Percentiles rank a stretch among this genome's conserved stretches.
These are phyloP conservation scores for Pleurotus eryngii DNA, from an alignment of 768 basidiomycete species.

Conservation along the genomic window DNA sequence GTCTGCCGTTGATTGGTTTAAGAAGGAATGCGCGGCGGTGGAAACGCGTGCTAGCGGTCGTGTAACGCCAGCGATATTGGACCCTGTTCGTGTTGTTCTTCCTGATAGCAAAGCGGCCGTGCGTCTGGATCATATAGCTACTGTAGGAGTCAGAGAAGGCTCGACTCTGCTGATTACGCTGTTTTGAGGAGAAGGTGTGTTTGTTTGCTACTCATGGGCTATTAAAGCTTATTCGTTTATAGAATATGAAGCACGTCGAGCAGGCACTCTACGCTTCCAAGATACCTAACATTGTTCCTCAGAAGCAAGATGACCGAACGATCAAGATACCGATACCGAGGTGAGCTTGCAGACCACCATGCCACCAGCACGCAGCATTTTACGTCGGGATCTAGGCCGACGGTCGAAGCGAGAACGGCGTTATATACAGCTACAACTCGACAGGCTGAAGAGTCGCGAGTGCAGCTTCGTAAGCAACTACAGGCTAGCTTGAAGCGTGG, in stretches of 20 bases:
- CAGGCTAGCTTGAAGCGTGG: constrained; percentile 65
- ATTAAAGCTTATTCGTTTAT: constrained; percentile 20
- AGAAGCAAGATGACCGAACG: constrained; percentile 65
- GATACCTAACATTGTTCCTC: constrained; percentile 69
- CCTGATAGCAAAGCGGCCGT: constrained; percentile 31
- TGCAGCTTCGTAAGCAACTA: constrained; percentile 72
- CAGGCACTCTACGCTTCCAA: constrained; percentile 74
- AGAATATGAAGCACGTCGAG: constrained; percentile 77
- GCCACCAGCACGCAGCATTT: neutral
- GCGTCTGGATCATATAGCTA: constrained; percentile 69
- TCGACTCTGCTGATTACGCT: constrained; percentile 69
- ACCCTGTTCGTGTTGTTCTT: constrained; percentile 60
- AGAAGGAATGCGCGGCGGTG: constrained; percentile 69
- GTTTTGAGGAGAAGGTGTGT: constrained; percentile 77
- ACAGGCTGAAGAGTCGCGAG: constrained; percentile 71
- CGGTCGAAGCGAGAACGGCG: constrained; percentile 64
- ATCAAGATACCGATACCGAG: constrained; percentile 80
- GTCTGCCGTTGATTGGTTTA: constrained; percentile 65
- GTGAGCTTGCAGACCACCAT: constrained; percentile 33
- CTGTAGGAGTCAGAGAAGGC: constrained; percentile 79
- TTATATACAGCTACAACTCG: constrained; percentile 54
- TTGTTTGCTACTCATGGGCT: constrained; percentile 2
- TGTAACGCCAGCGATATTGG: constrained; percentile 68
- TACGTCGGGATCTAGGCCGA: constrained; percentile 48
- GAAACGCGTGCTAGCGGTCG: constrained; percentile 75